These are phyloP conservation scores for Botrytis tulipae DNA, from an alignment of 2,329 filamentous ascomycete genomes.

Conservation along the genomic window DNA sequence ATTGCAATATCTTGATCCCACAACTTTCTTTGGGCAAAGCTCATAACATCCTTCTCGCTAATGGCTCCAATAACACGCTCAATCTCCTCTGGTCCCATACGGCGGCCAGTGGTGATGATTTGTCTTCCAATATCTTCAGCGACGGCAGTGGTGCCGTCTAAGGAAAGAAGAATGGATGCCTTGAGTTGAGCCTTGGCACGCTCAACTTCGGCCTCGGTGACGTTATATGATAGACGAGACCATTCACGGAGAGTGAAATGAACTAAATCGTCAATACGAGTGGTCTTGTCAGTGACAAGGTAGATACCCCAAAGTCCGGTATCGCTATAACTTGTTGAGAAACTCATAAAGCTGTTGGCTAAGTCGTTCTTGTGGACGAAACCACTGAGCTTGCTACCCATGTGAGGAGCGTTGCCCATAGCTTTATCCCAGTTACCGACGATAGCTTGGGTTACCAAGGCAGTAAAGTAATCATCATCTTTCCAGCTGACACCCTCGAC, in stretches of 20 bases:
- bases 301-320: constrained; percentile 99
- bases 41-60: constrained; percentile 95
- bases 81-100: constrained; percentile 88
- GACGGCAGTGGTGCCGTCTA: constrained; percentile 95
- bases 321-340: constrained; percentile 99
- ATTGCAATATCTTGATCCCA: constrained; percentile 98
- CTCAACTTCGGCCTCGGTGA: constrained; percentile 88
- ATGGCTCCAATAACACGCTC: constrained; percentile 87
- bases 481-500: constrained; percentile 99
- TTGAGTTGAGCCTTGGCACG: constrained; percentile 99
- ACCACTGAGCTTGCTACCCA: constrained; percentile 96
- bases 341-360: constrained; percentile 99
- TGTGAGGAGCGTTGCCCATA: constrained; percentile 94
- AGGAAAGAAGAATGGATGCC: constrained; percentile 93
- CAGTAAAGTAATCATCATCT: constrained; percentile 98
- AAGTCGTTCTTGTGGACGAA: constrained; percentile 93
- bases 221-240: constrained; percentile 88
- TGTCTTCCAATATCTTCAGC: constrained; percentile 98
- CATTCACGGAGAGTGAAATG: constrained; percentile 99
- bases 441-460: constrained; percentile 94
- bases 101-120: constrained; percentile 93
- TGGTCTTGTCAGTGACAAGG: constrained; percentile 87
- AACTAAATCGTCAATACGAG: constrained; percentile 87
- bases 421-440: constrained; percentile 99
- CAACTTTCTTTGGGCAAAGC: constrained; percentile 89